Evolutionary conservation across 2,329 filamentous ascomycete genomes (phyloP), one percentile per base, ranked within the genome.

Genomic region (Apiospora rasikravindrae): DNA sequence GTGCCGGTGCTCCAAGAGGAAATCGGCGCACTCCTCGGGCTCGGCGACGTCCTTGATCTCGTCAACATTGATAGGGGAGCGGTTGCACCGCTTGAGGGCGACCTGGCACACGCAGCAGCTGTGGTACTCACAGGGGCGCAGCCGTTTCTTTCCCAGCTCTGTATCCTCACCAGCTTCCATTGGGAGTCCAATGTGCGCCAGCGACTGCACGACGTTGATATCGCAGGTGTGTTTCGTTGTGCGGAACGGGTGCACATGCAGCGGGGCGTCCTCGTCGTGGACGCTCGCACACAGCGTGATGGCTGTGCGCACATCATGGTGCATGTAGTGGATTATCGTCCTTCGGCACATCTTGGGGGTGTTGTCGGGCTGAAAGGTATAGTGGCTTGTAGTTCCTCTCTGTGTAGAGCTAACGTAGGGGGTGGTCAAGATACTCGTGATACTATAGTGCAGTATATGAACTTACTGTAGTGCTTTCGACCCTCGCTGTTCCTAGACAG

Each of bases 181-280:
- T 40, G 42, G 24, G 13, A 67, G 40, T 4, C 40, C 47, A 29
- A 53, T n/a, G 8, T 73, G 26, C 72, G 61, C 1, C 45, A 33
- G 4, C 7, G 10, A 2, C 67, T 53, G 0, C n/a, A 61, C 13
- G 73, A 74, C 1, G 22, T 44, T 2, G 19, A 8, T 29, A 68
- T 79, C 78, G 70, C 78, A 80, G 1, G 19, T 57, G 61, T 80
- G 78, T 33, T 45, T 73, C 0, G n/a, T 64, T 0, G 78, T 79
- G 4, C 67, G 74, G 0, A 74, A 70, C 1, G 77, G 74, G 66
- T 79, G 69, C 73, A 76, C 45, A 75, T 16, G 22, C 14, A 37
- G 16, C 29, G 33, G 13, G 0, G 73, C 53, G 3, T 53, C 8
- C 1, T 72, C 10, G 7, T 16, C 0, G 6, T 73, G 14, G 7